Evolutionary conservation across 108 stramenopile species (phyloP), one percentile per base, ranked within the genome.

Genomic region (Ochromonas danica): DNA sequence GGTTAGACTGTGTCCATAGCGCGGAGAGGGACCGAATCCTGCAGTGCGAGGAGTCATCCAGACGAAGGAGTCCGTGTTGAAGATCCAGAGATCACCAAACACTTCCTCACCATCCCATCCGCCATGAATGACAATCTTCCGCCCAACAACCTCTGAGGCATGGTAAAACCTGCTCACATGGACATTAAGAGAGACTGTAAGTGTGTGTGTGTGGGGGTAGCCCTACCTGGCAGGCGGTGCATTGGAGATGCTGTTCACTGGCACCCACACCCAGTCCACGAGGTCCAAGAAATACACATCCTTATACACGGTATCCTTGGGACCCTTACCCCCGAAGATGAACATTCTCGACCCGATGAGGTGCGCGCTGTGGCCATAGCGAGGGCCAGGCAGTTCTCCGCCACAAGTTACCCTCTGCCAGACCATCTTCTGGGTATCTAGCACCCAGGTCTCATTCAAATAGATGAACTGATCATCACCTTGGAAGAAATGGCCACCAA

Each of bases 41-140:
- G 82, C 82, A 1, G 81, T 79, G 30, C 77, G 42, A 0, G 90
- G 90, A 71, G 82, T n/a, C 6, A 85, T 63, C 84, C 84, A 87
- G 0, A 81, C 79, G 27, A 87, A 88, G 27, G 83, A 85, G 27
- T 86, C 87, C 1, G 89, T 88, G 61, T 90, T 85, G 61, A 89
- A 90, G 39, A 90, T 88, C 90, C 90, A 90, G 35, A 90, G 42
- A 62, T 90, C 90, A 39, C 62, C 84, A 78, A 81, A 63, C 83
- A 88, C 14, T 45, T 77, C 14, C 30, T 57, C 31, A 36, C 90
- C 90, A 72, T 90, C 83, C 90, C 90, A 90, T 17, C 90, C 90
- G 17, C 90, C 90, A 39, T 88, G 87, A 27, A 90, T 57, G 1
- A 89, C 90, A 28, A 90, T 84, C 61, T 90, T 90, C 71, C 87